A percentile compares a stretch with the other conserved stretches of the same genome.
phyloP scores from a whole-genome alignment of 2,329 filamentous ascomycete species.

The Penicillium sp. region DNA sequence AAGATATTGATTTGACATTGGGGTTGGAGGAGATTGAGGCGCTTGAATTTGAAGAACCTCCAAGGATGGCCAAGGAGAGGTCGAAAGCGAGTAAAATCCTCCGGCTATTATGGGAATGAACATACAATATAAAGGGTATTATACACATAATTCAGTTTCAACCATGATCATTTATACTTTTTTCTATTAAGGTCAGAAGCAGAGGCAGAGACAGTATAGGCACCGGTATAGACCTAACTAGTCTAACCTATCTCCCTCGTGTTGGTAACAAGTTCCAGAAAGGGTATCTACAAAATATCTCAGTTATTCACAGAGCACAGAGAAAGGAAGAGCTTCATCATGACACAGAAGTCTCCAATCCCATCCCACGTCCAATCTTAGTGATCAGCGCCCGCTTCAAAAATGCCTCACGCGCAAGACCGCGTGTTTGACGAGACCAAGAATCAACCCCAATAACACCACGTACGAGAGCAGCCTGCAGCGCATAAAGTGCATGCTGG shows the following conservation, averaged over 20 bases:
- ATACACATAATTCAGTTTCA: too few species aligned
- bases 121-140: too few species aligned
- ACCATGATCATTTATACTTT: too few species aligned
- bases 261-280: not conserved
- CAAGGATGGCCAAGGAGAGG: too few species aligned
- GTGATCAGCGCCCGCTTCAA: slow-evolving; percentile 47
- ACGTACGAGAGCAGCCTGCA: slow-evolving; percentile 47
- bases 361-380: slow-evolving; percentile 50
- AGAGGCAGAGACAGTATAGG: not conserved
- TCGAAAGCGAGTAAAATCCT: too few species aligned
- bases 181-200: too few species aligned
- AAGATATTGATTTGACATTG: too few species aligned
- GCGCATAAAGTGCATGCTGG: slow-evolving; percentile 77
- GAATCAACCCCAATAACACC: slow-evolving; percentile 48
- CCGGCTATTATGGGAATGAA: too few species aligned
- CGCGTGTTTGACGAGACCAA: slow-evolving; percentile 49
- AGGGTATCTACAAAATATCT: not conserved
- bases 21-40: too few species aligned
- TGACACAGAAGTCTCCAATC: slow-evolving; percentile 27
- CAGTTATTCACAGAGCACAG: not conserved
- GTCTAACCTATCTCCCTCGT: not conserved
- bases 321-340: not conserved
- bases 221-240: not conserved
- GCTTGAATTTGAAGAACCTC: too few species aligned
- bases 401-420: slow-evolving; percentile 50